These are phyloP conservation scores for Primulina eburnea DNA, from an alignment of 257 asterid species.

Conservation along the genomic window DNA sequence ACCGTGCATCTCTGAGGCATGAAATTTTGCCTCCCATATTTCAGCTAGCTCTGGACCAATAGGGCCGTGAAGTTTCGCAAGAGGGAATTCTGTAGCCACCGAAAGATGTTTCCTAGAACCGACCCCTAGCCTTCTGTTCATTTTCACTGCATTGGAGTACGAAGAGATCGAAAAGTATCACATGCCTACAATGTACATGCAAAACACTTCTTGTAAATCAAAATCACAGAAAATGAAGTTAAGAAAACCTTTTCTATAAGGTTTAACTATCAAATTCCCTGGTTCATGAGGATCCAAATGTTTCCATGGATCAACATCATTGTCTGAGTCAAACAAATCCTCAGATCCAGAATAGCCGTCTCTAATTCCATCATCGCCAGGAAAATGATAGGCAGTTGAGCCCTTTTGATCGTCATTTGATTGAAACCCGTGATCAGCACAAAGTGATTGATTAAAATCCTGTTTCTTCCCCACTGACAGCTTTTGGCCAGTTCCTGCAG, in stretches of 20 bases:
- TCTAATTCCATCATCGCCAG: conserved; percentile 42
- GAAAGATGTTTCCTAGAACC: conserved; percentile 39
- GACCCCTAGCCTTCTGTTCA: conserved; percentile 36
- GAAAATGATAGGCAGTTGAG: conserved; percentile 39
- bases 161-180: conserved; percentile 24
- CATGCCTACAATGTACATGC: conserved; percentile 1
- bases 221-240: conserved; percentile 16
- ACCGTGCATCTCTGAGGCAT: conserved; percentile 31
- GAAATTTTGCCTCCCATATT: conserved; percentile 62
- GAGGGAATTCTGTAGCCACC: conserved; percentile 62
- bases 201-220: conserved; percentile 15
- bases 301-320: conserved; percentile 75
- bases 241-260: conserved; percentile 59
- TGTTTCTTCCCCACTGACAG: conserved; percentile 47
- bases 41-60: conserved; percentile 53
- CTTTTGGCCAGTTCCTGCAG: conserved; percentile 51
- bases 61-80: conserved; percentile 65
- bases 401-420: conserved; percentile 36
- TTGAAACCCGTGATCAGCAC: conserved; percentile 36
- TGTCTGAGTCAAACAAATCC: conserved; percentile 52
- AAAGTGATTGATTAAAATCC: conserved; percentile 42
- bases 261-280: conserved; percentile 79
- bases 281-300: conserved; percentile 93
- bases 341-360: conserved; percentile 45
- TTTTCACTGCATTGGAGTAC: conserved; percentile 56